Base-by-base conservation (phyloP, 257 asterid species). In the Gentiana macrophylla region DNA sequence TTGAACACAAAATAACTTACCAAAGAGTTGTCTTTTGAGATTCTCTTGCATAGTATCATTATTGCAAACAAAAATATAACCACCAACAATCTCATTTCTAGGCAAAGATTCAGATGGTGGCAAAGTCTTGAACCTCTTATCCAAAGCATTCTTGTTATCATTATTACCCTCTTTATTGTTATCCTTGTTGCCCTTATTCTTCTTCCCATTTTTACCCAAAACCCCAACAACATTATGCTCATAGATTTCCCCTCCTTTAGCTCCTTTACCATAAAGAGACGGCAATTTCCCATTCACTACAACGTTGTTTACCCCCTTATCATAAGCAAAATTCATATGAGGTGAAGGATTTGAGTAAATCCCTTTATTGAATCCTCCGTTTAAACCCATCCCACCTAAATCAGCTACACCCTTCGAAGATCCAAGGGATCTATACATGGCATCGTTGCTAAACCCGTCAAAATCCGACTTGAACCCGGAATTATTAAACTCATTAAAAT, bases 41-140 rank as follows among this genome's bases (percentile, higher is more conserved):
- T 92, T 88, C 63, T 92, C 98, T 6, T 86, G 81, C 97, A 92
- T 92, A 37, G 98, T 92, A 72, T 92, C 98, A 62, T 92, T 92
- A 66, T 92, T 92, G 74, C 98, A 92, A 5, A 92, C 98, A 57
- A 92, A 92, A 41, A 92, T 92, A 70, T 92, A 92, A 0, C 98
- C 98, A 10, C 98, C 98, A 32, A 92, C 77, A 0, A 90, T 88
- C 70, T 92, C 98, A 62, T 88, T 82, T 67, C 98, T 78, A 15
- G 97, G 95, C 79, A 92, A 33, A 5, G 97, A 65, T 57, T 92
- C 98, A 0, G 98, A 77, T 12, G 97, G 89, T 10, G 98, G 98
- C 61, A 92, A 66, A 43, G 98, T 88, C 77, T 92, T 92, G 63
- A 92, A 92, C 83, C 97, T 75, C 83, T 92, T 92, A 56, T 92